These are phyloP conservation scores for Taphrina communis DNA, from an alignment of 1,139 yeast genomes.

Conservation along the genomic window DNA sequence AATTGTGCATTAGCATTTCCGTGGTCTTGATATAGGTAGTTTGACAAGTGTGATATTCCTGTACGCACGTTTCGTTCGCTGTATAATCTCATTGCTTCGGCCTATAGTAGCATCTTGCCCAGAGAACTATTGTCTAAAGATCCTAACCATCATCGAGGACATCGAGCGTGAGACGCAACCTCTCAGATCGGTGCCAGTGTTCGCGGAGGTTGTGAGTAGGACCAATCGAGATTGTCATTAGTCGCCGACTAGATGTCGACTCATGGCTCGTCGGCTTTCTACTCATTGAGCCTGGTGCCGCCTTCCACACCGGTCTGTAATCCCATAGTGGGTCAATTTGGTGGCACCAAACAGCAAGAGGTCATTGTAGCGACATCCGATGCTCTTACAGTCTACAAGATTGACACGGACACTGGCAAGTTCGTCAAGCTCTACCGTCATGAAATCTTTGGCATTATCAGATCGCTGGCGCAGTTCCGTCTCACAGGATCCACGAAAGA, in stretches of 20 bases:
- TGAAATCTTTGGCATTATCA: slow-evolving; percentile 65
- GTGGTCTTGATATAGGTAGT: no score
- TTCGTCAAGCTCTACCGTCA: slow-evolving; percentile 57
- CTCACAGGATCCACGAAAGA: slow-evolving; percentile 62
- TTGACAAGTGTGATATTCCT: no score
- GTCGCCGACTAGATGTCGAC: slow-evolving; percentile 26
- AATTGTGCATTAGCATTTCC: no score
- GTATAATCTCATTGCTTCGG: no score
- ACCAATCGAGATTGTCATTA: no score
- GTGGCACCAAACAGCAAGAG: slow-evolving; percentile 63
- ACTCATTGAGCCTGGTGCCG: slow-evolving; percentile 25
- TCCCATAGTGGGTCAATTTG: slow-evolving; percentile 72
- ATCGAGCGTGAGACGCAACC: no score
- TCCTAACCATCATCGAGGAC: no score
- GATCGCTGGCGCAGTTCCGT: slow-evolving; percentile 61
- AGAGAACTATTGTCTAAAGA: no score
- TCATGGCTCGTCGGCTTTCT: slow-evolving; percentile 38
- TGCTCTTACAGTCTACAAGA: slow-evolving; percentile 60
- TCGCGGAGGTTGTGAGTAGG: no score
- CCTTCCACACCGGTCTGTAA: slow-evolving; percentile 45
- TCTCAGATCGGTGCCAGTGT: no score
- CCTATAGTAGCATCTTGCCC: no score
- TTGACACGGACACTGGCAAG: slow-evolving; percentile 64
- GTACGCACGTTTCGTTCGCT: no score
- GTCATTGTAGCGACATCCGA: slow-evolving; percentile 68